Evolutionary conservation across 2,329 filamentous ascomycete species (phyloP), one percentile per base, ranked within the genome.

Genomic region (Stachybotrys echinatus): DNA sequence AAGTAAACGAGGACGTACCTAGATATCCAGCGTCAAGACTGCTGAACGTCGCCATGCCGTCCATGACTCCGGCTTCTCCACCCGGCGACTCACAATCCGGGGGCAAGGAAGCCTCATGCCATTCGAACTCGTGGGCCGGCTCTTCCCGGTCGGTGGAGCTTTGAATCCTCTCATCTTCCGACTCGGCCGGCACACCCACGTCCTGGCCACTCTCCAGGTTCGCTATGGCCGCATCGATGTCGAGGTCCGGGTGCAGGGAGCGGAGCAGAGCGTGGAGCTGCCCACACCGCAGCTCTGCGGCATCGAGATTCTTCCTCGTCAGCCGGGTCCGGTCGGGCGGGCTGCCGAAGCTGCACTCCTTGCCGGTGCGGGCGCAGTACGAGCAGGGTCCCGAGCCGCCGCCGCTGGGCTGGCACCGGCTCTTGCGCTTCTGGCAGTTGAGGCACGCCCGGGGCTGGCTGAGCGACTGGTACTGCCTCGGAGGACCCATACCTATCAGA

Each of bases 261-360:
- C 51, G 58, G 12, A 68, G 47, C 22, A 67, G 55, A 4, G 48
- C 50, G 48, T 63, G 55, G 18, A 67, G 57, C 40, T 61, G 57
- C 19, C 52, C 47, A 43, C 62, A 54, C n/a, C 47, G 58, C 21
- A 55, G 54, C 51, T 69, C 62, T 3, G 60, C 61, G 14, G 58
- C 58, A 48, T 68, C 64, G 5, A 69, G 58, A 48, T 69, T 69
- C 48, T 62, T 61, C n/a, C 66, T 54, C 4, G 63, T 69, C 45
- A 69, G 50, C 12, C 65, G 59, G 22, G 66, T 67, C n/a, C 65
- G 58, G n/a, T 59, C 54, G 2, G 64, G 62, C 7, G 62, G 64
- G n/a, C 57, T 57, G 38, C 63, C 60, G 43, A 68, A 68, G 37
- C 58, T 60, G 48, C 66, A 69, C 5, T 54, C 54, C 45, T 66